Percentiles rank a stretch among this genome's conserved stretches.
phyloP scores from a whole-genome alignment of 108 stramenopile species.

The Cylindrotheca closterium region DNA sequence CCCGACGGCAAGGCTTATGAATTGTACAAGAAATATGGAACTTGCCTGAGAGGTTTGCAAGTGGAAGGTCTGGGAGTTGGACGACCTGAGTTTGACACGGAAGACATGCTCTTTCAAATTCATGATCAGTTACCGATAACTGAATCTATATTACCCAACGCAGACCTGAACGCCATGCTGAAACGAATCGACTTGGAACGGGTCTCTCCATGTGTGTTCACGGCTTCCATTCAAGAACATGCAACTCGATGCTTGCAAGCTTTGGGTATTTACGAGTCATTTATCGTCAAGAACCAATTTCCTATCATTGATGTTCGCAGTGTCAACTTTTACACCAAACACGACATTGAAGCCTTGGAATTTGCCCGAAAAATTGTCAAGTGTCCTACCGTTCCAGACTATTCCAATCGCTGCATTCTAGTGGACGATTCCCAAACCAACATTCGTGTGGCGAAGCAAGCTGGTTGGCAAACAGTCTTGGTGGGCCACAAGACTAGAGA shows the following conservation, averaged over 20 bases:
- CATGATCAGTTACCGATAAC: conserved; percentile 43
- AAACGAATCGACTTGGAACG: conserved; percentile 45
- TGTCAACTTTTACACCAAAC: conserved; percentile 62
- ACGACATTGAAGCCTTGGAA: conserved; percentile 39
- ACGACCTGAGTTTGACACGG: conserved; percentile 34
- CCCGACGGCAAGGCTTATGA: conserved; percentile 53
- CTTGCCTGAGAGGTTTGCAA: conserved; percentile 51
- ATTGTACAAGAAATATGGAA: conserved; percentile 61
- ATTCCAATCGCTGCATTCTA: conserved; percentile 46
- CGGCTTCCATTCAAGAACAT: conserved; percentile 52
- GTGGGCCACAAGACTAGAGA: conserved; percentile 51
- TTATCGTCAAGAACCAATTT: conserved; percentile 19
- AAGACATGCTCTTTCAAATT: conserved; percentile 40
- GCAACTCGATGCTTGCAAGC: conserved; percentile 51
- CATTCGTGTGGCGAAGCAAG: conserved; percentile 39
- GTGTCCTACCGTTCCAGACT: conserved; percentile 29
- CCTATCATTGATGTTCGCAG: conserved; percentile 45
- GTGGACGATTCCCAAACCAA: conserved; percentile 58
- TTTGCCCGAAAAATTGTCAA: conserved; percentile 53
- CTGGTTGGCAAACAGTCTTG: conserved; percentile 53
- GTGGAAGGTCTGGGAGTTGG: conserved; percentile 53
- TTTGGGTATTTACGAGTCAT: conserved; percentile 52
- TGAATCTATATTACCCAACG: conserved; percentile 28
- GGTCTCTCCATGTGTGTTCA: conserved; percentile 52
- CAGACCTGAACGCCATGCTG: conserved; percentile 40